Conservation (phyloP, 345 rosid genomes). For the Excoecaria agallocha region DNA sequence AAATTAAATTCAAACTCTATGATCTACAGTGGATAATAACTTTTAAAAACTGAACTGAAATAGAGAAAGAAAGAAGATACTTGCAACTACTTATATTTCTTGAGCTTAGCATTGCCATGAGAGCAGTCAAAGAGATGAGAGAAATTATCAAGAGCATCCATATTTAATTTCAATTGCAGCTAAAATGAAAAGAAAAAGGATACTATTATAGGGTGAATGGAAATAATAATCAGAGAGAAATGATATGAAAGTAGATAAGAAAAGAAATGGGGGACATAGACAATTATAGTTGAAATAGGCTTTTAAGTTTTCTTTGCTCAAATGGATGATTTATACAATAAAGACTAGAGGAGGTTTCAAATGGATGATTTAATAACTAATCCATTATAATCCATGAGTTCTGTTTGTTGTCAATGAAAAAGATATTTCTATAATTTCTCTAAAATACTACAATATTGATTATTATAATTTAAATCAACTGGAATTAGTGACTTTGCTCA, state of each 20-base stretch:
- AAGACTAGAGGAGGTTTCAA: no score
- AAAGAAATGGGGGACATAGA: no score
- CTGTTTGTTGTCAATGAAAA: background rate
- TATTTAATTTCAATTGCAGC: constrained; percentile 21
- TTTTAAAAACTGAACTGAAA: background rate
- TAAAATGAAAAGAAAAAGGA: background rate
- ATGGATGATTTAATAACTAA: background rate
- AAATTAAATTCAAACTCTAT: background rate
- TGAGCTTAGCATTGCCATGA: constrained; percentile 42
- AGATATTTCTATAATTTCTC: background rate
- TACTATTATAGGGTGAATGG: no score
- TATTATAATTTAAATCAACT: background rate
- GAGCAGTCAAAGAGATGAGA: constrained; percentile 80
- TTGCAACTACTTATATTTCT: constrained; percentile 74
- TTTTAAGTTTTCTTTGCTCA: no score
- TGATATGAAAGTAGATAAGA: no score
- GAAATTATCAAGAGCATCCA: constrained; percentile 92
- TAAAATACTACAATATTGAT: background rate
- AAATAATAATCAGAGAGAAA: no score
- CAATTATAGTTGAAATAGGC: no score
- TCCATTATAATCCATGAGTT: background rate
- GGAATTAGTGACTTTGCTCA: background rate
- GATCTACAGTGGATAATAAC: background rate
- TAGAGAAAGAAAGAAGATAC: constrained; percentile 25
- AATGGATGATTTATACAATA: no score